Percentiles rank a stretch among this genome's conserved stretches.
Conservation (phyloP, 2,329 filamentous ascomycete species). For the Fusarium paranaense region DNA sequence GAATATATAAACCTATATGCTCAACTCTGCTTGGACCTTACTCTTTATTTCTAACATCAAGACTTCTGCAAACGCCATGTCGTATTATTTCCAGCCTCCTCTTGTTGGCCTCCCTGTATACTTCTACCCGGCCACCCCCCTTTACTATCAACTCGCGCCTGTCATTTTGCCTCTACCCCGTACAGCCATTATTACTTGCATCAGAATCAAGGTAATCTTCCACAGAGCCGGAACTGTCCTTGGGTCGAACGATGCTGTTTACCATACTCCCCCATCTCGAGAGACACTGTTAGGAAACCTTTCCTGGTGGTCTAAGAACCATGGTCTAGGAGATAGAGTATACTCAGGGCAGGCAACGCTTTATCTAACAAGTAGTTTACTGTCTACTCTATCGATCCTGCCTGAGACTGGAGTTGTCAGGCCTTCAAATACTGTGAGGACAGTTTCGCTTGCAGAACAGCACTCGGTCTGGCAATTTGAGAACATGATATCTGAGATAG, state of each 20-base stretch:
- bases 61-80: conserved; percentile 22
- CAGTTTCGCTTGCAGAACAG: conserved; percentile 43
- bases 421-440: conserved; percentile 44
- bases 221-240: conserved; percentile 31
- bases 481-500: conserved; percentile 31
- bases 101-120: not conserved
- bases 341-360: conserved; percentile 28
- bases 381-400: conserved; percentile 17
- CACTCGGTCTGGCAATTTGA: conserved; percentile 42
- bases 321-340: conserved; percentile 27
- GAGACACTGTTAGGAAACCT: conserved; percentile 30
- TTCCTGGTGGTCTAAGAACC: conserved; percentile 15
- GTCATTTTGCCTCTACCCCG: not conserved
- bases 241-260: conserved; percentile 26
- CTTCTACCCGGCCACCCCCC: not conserved
- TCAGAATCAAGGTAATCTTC: conserved; percentile 35
- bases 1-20: not conserved
- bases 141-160: not conserved
- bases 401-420: conserved; percentile 19
- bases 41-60: not conserved
- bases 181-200: not conserved
- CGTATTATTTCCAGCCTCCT: not conserved
- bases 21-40: not conserved
- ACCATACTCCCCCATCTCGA: conserved; percentile 22
- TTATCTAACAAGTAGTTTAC: conserved; percentile 20